These are phyloP conservation scores for Linderniella brevidens DNA, from an alignment of 257 asterid genomes.

Conservation along the genomic window DNA sequence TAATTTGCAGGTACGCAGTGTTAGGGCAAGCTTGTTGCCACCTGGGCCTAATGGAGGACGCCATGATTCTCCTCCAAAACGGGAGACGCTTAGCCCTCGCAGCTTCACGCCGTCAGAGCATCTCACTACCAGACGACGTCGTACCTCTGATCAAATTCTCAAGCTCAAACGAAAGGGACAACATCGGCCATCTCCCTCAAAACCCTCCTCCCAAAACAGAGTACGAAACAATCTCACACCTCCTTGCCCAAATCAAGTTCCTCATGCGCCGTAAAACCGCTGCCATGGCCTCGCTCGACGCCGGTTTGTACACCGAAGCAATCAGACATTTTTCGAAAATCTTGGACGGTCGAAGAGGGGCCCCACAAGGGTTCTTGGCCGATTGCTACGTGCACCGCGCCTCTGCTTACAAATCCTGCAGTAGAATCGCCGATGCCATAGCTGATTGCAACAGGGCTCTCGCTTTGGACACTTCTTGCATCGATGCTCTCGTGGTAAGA, in stretches of 20 bases:
- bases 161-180: slow-evolving; percentile 9
- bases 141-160: slow-evolving; percentile 44
- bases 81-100: slow-evolving; percentile 85
- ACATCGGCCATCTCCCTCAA: slow-evolving; percentile 21
- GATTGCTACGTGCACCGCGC: slow-evolving; percentile 62
- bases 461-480: slow-evolving; percentile 70
- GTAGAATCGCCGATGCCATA: slow-evolving; percentile 50
- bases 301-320: slow-evolving; percentile 53
- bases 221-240: slow-evolving; percentile 45
- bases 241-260: slow-evolving; percentile 52
- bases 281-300: slow-evolving; percentile 62
- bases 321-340: slow-evolving; percentile 60
- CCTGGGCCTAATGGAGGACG: slow-evolving; percentile 90
- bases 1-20: slow-evolving; percentile 44
- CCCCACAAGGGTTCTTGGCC: slow-evolving; percentile 51
- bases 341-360: slow-evolving; percentile 65
- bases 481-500: slow-evolving; percentile 55
- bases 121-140: slow-evolving; percentile 72
- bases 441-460: slow-evolving; percentile 71
- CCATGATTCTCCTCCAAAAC: slow-evolving; percentile 78
- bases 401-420: slow-evolving; percentile 37
- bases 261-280: slow-evolving; percentile 65
- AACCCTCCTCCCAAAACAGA: slow-evolving; percentile 34
- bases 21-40: slow-evolving; percentile 94
- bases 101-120: slow-evolving; percentile 81